A percentile compares a stretch with the other conserved stretches of the same genome.
These are phyloP conservation scores for Scleroderma citrinum DNA, from an alignment of 768 basidiomycete species.

Conservation along the genomic window DNA sequence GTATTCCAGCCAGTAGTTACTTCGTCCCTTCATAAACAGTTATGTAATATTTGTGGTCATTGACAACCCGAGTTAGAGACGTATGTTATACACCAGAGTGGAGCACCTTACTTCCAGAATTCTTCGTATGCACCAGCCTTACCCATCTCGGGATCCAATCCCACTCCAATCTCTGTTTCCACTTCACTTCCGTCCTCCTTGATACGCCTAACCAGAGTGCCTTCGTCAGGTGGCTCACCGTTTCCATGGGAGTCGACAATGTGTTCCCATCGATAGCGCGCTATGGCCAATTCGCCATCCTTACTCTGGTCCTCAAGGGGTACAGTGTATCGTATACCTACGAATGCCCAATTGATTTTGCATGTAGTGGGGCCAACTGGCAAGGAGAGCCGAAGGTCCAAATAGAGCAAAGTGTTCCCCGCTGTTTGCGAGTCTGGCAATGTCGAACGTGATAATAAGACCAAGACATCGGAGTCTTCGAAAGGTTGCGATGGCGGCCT, in stretches of 20 bases:
- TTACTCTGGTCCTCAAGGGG: background rate
- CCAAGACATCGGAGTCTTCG: constrained; percentile 16
- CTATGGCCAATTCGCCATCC: background rate
- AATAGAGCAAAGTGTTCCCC: constrained; percentile 7
- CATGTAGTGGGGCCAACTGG: background rate
- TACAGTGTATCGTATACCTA: constrained; percentile 11
- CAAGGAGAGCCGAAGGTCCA: constrained; percentile 15
- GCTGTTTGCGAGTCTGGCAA: background rate
- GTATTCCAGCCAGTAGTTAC: constrained; percentile 1
- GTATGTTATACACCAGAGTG: background rate
- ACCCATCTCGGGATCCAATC: constrained; percentile 11
- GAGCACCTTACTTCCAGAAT: constrained; percentile 12
- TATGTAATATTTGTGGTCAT: background rate
- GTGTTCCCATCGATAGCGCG: constrained; percentile 13
- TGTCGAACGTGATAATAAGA: constrained; percentile 15
- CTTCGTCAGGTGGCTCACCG: constrained; percentile 10
- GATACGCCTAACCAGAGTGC: constrained; percentile 4
- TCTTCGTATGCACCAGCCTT: constrained; percentile 14
- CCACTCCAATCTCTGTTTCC: constrained; percentile 12
- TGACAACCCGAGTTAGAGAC: background rate
- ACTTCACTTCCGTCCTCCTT: constrained; percentile 6
- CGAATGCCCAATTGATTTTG: constrained; percentile 11
- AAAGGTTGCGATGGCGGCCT: constrained; percentile 7
- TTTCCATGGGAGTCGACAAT: constrained; percentile 12
- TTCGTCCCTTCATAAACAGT: constrained; percentile 5